Evolutionary conservation across 228 moss, liverwort and hornwort genomes (phyloP), one percentile per base, ranked within the genome.

Genomic region (Sphagnum fallax): DNA sequence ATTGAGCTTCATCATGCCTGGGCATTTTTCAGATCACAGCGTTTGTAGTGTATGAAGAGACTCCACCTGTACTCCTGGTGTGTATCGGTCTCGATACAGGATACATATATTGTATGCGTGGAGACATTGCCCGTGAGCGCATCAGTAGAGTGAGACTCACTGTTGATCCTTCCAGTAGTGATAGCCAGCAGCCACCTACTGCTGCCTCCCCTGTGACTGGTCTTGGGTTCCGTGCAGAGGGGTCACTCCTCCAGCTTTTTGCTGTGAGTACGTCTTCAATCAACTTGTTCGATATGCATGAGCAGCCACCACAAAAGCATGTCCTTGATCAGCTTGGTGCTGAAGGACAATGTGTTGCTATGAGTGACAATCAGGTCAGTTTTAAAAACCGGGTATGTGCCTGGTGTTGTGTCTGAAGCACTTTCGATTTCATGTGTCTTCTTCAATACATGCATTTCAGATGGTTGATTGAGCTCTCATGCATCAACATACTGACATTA

Each of bases 31-130:
- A 97, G 98, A 90, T 98, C 72, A 93, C 93, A 63, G 91, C 93
- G 57, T 93, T 93, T 81, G 65, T 88, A 78, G 98, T 98, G 71
- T 98, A 88, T 72, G 98, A 98, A 79, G 98, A 98, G 78, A 87
- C 82, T 71, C 91, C 93, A 80, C 98, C 98, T 72, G 87, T 93
- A 79, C 76, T 98, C 50, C 82, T 98, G 16, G 84, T 93, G 65
- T 98, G 98, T 77, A 77, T 98, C 71, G 98, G 98, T 61, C 91
- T 98, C 50, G 92, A 87, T 13, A 92, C 91, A 3, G 98, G 98
- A 12, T 86, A 87, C 69, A 86, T 93, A 49, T 98, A 93, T 68
- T 81, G 93, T 71, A 88, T 91, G 72, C 86, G 90, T 69, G 98
- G 98, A 49, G 98, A 98, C 80, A 89, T 98, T 67, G 93, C 93